Conservation (phyloP, 768 basidiomycete genomes). For the Thelephora aurantiotincta region DNA sequence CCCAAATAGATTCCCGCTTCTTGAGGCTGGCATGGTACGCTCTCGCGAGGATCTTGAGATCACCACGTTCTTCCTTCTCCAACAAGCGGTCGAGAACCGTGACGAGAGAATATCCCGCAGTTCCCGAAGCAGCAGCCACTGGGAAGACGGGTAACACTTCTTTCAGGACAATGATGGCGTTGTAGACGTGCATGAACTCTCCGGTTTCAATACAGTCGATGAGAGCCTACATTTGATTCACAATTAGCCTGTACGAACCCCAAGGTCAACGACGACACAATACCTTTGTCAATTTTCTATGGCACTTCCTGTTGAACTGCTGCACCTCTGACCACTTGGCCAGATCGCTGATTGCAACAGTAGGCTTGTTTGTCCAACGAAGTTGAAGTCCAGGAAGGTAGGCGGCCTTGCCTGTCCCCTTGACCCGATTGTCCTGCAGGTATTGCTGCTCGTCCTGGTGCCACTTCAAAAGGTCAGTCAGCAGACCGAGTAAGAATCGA, state of each 20-base stretch:
- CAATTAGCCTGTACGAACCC: not conserved
- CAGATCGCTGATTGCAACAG: slow-evolving; percentile 32
- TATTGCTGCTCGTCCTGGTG: slow-evolving; percentile 61
- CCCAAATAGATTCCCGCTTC: slow-evolving; percentile 53
- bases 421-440: slow-evolving; percentile 54
- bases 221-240: slow-evolving; percentile 40
- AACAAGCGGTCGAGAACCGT: slow-evolving; percentile 50
- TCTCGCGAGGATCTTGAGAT: slow-evolving; percentile 66
- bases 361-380: slow-evolving; percentile 31
- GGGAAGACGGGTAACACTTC: slow-evolving; percentile 88
- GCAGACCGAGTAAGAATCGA: slow-evolving; percentile 71
- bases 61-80: slow-evolving; percentile 68
- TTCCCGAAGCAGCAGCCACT: slow-evolving; percentile 37
- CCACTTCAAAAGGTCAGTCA: slow-evolving; percentile 74
- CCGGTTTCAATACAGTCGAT: slow-evolving; percentile 69
- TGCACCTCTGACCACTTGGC: slow-evolving; percentile 63
- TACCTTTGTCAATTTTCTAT: slow-evolving; percentile 61
- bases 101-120: slow-evolving; percentile 41
- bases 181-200: slow-evolving; percentile 97
- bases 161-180: slow-evolving; percentile 87
- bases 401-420: slow-evolving; percentile 42
- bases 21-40: slow-evolving; percentile 71
- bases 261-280: not conserved
- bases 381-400: slow-evolving; percentile 60
- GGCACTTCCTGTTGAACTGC: slow-evolving; percentile 70